Evolutionary conservation across 345 rosid genomes (phyloP).

Genomic region (Gossypium raimondii): DNA sequence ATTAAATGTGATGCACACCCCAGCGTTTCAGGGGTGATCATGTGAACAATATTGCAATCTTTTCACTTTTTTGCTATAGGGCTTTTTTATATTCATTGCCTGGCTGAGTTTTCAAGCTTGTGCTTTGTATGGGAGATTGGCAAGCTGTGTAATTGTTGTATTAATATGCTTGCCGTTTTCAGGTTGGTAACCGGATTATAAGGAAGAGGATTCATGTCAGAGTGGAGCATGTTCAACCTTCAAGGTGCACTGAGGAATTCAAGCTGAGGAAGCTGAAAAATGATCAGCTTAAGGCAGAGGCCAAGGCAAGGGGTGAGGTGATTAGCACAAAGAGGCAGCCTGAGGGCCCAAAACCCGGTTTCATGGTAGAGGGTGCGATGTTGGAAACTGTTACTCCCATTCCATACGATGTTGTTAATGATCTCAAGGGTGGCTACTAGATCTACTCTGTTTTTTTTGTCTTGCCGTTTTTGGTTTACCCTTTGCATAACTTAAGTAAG

Average conservation of each 20-base stretch:
- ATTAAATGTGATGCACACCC: neutral
- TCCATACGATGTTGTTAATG: slow-evolving; percentile 72
- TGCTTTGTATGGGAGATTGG: neutral
- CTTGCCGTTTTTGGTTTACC: neutral
- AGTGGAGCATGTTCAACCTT: slow-evolving; percentile 58
- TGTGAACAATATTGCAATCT: neutral
- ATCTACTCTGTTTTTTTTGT: neutral
- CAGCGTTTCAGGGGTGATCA: neutral
- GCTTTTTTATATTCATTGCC: neutral
- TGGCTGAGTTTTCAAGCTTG: neutral
- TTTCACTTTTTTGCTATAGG: neutral
- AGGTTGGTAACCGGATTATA: slow-evolving; percentile 43
- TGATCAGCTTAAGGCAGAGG: slow-evolving; percentile 54
- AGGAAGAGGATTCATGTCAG: slow-evolving; percentile 71
- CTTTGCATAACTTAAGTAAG: neutral
- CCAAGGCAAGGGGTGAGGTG: slow-evolving; percentile 39
- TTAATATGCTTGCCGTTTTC: neutral
- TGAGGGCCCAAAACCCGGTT: slow-evolving; percentile 65
- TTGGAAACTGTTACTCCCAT: slow-evolving; percentile 69
- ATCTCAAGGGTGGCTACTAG: slow-evolving; percentile 79
- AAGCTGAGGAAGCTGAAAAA: slow-evolving; percentile 51
- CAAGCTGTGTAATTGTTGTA: neutral
- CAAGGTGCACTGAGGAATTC: slow-evolving; percentile 63
- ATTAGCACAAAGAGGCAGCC: slow-evolving; percentile 78
- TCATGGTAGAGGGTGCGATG: slow-evolving; percentile 64